Base-by-base conservation (phyloP, 129 eudicot genomes). In the Tanacetum coccineum region DNA sequence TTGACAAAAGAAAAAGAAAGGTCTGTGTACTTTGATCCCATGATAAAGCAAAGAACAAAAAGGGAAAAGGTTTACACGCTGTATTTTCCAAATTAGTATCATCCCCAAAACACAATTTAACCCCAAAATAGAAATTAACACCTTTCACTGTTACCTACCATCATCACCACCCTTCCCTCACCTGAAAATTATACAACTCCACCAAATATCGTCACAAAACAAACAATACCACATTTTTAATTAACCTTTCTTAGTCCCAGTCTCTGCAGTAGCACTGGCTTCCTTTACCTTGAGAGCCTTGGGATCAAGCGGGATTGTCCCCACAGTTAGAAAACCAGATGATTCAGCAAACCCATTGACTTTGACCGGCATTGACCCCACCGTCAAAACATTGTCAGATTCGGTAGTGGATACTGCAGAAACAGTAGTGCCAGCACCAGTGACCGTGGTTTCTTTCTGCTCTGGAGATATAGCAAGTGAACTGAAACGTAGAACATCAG, bases 271-370 rank as follows among this genome's bases (percentile, higher is more conserved):
- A 19, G 2, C 58, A 39, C 68, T 76, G 11, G 55, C 72, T 62
- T 45, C 73, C 21, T 80, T 73, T 46, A 70, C 62, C 62, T 71
- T 65, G 4, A 86, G 80, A 54, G 88, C 85, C 62, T 78, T 80
- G 5, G 90, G 95, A 78, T 90, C 91, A 60, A 90, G 87, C 1
- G 90, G 88, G 42, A 89, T 90, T 0, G 91, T 82, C 6, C 95
- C 97, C 45, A 87, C 83, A 3, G 95, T 90, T 19, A 90, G n/a
- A 67, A 80, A 20, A 51, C 85, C 81, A 36, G 85, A 84, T 28
- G 73, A 54, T 13, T 70, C 72, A 1, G 67, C 70, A 66, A 32
- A 25, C 11, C 79, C 77, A 0, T 76, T 80, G 32, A 90, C 94
- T 59, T 79, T 80, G 55, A 86, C 83, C 0, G 90, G 88, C 88